A percentile compares a stretch with the other conserved stretches of the same genome.
phyloP scores from a whole-genome alignment of 164 flowering plant species.

The Nelumbo lutea region DNA sequence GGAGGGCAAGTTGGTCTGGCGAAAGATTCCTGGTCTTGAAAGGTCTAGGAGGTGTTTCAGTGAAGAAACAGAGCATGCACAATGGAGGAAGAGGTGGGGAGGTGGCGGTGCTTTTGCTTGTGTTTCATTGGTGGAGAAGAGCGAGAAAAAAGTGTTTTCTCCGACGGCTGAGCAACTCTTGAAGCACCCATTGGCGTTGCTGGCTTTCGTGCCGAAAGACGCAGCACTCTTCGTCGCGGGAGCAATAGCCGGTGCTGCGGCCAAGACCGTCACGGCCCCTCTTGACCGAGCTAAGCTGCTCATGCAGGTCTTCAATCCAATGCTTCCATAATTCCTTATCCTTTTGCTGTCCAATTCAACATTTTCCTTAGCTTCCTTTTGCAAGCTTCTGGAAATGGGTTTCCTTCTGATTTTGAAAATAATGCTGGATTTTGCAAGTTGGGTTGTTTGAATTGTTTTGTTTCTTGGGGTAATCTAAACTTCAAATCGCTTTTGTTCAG shows the following conservation, averaged over 20 bases:
- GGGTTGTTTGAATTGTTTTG: not conserved
- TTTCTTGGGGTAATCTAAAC: not conserved
- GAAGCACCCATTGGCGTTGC: constrained; percentile 69
- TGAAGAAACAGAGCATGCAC: constrained; percentile 14
- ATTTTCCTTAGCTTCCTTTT: not conserved
- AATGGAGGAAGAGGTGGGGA: constrained; percentile 10
- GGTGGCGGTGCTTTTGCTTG: constrained; percentile 35
- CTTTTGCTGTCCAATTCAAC: not conserved
- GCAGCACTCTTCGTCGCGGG: constrained; percentile 80
- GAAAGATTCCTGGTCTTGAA: constrained; percentile 29
- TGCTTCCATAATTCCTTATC: not conserved
- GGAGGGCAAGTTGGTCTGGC: constrained; percentile 30
- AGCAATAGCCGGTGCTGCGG: constrained; percentile 86
- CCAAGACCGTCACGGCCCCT: constrained; percentile 83
- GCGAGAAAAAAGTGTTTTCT: constrained; percentile 31
- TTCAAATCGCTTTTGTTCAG: not conserved
- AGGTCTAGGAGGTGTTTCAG: constrained; percentile 3
- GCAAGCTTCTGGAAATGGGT: not conserved
- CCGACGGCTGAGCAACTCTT: constrained; percentile 58
- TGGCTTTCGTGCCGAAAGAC: constrained; percentile 67
- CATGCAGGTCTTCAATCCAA: constrained; percentile 55
- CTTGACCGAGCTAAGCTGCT: constrained; percentile 88
- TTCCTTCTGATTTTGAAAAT: constrained; percentile 1
- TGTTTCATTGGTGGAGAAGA: constrained; percentile 37
- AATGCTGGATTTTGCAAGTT: not conserved